phyloP scores from a whole-genome alignment of 2,329 filamentous ascomycete genomes.

The Colletotrichum eleusines region DNA sequence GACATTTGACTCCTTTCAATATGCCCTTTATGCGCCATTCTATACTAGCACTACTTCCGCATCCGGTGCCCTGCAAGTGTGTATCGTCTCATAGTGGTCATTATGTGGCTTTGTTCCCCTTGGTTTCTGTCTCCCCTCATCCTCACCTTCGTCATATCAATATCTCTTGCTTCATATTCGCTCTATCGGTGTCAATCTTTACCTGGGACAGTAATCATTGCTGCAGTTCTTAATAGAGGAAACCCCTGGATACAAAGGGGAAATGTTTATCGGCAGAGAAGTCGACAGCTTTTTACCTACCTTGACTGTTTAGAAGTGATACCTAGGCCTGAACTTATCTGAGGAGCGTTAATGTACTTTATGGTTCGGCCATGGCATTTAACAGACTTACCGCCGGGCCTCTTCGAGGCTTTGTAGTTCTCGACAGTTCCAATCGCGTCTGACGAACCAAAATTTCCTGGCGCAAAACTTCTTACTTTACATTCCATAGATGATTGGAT shows the following conservation, averaged over 20 bases:
- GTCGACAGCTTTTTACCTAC: not conserved
- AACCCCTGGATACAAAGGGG: not conserved
- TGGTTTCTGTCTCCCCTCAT: not conserved
- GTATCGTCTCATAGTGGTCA: not conserved
- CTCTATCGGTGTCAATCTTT: not conserved
- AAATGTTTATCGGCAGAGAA: not conserved
- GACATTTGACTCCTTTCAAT: not conserved
- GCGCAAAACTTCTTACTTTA: not conserved
- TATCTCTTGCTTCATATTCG: not conserved
- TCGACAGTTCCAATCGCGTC: not conserved
- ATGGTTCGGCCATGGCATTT: not conserved
- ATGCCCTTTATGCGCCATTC: not conserved
- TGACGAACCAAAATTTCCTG: not conserved
- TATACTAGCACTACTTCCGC: accelerated
- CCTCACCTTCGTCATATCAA: not conserved
- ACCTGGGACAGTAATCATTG: not conserved
- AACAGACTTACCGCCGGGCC: no score
- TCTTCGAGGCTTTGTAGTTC: not conserved
- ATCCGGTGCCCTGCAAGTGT: not conserved
- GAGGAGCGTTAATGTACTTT: not conserved
- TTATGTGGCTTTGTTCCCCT: not conserved
- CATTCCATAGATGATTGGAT: not conserved
- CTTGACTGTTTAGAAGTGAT: not conserved
- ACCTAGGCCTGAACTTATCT: not conserved
- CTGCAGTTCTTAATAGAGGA: not conserved